Evolutionary conservation across 768 basidiomycete genomes (phyloP), one percentile per base, ranked within the genome.

Genomic region (Cubamyces lactineus): DNA sequence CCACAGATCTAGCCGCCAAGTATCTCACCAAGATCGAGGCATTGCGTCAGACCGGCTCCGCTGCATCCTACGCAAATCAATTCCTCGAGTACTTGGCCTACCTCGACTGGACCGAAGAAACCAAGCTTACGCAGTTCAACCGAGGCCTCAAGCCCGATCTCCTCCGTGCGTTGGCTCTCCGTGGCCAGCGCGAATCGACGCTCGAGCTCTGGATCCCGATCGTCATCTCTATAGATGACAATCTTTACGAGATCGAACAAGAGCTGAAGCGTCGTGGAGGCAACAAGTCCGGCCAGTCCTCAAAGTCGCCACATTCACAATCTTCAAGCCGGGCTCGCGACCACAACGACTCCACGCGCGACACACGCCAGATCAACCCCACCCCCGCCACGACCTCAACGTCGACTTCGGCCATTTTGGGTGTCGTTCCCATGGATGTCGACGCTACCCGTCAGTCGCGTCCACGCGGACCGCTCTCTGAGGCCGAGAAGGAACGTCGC

Each of bases 51-150:
- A 73, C 73, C 28, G 68, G 71, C 15, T 72, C 74, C 3, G 59
- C 61, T 40, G 63, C 71, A 34, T 59, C 56, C 17, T 77, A 73
- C 61, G 64, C 69, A 38, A 63, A 71, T 21, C 63, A 63, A 19
- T 77, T 73, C 65, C 51, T 58, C 26, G 72, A 77, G 48, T 61
- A 70, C 49, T 46, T 69, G 23, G 57, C 57, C 23, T 65, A 74
- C 23, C 52, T 76, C 3, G 66, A 74, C 30, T 67, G 69, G 67
- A 71, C 70, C 26, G 72, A 79, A 2, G 60, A 72, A 38, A 75
- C 70, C 16, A 74, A 75, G 54, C 76, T 77, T 39, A 69, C 73
- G 11, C 49, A 66, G 24, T 77, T 74, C 65, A 67, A 69, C n/a
- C 61, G 70, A 5, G 67, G 74, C 17, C 68, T 77, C 52, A 76